phyloP scores from a whole-genome alignment of 2,329 filamentous ascomycete genomes.

The Atkinsonella texensis region DNA sequence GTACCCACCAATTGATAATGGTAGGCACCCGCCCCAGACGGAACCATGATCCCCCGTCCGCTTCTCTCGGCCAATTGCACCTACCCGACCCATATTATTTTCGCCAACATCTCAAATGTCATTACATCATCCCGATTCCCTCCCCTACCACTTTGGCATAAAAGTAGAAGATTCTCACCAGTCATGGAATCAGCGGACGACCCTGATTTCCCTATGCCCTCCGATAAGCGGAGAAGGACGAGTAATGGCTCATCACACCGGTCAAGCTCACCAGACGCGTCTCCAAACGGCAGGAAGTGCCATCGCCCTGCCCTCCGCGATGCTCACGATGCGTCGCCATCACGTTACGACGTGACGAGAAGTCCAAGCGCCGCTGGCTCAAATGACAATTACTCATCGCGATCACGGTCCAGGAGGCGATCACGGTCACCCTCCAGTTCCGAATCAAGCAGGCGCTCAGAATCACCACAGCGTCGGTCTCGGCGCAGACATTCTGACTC shows the following conservation, averaged over 20 bases:
- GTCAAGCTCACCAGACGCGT: constrained; percentile 14
- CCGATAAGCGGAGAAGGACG: constrained; percentile 23
- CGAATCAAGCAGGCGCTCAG: constrained; percentile 25
- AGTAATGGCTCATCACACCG: constrained; percentile 16
- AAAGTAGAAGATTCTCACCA: not conserved
- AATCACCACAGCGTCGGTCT: constrained; percentile 22
- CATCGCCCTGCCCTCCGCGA: not conserved
- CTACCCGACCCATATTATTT: too few species aligned
- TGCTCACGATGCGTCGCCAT: constrained; percentile 1
- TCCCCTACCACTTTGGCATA: too few species aligned
- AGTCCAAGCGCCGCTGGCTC: constrained; percentile 13
- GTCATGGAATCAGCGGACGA: constrained; percentile 20
- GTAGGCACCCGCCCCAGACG: too few species aligned
- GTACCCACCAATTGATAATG: too few species aligned
- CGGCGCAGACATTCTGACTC: constrained; percentile 17
- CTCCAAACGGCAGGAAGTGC: not conserved
- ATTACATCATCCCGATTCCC: too few species aligned
- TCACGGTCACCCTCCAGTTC: constrained; percentile 23
- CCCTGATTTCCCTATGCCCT: constrained; percentile 14
- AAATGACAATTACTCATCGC: constrained; percentile 15
- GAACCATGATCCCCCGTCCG: too few species aligned
- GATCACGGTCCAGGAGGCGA: constrained; percentile 17
- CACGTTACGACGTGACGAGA: constrained; percentile 1
- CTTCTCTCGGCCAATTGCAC: too few species aligned
- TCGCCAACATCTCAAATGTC: too few species aligned